Evolutionary conservation across 2,329 filamentous ascomycete genomes (phyloP), one percentile per base, ranked within the genome.

Genomic region (Elsinoe perseae): DNA sequence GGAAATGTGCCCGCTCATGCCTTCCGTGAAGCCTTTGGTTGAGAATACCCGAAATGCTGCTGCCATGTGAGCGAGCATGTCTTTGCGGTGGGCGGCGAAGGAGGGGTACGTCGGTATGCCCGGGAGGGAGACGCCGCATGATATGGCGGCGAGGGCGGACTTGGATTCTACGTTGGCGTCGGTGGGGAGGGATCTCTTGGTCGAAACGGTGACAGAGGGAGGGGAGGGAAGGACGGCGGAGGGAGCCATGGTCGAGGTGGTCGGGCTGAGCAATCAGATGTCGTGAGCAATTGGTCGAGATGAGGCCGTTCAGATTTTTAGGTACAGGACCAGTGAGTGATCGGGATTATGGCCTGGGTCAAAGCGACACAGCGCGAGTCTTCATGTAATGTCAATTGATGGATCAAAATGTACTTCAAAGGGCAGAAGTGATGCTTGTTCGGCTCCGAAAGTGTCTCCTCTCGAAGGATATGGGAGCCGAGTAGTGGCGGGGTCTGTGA

Each of bases 1-100:
- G 12, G 74, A 79, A 61, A 88, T 87, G 67, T 87, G 84, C 0
- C 84, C 84, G 25, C 76, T 76, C 73, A 86, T 85, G 56, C 85
- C 85, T 68, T 87, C 84, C 0, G 80, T 82, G 68, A 81, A 86
- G 50, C 81, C 82, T 62, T 81, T 78, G 46, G 83, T 78, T 1
- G 82, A 75, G 66, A 85, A 87, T 65, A 85, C 77, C 25, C 85
- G 81, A 69, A 88, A 88, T 3, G 82, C 83, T 2, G 67, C 69
- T 1, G 83, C 82, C 77, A 85, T 85, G 69, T 87, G 83, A 25
- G 80, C 72, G 8, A 85, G 73, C 57, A 82, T 81, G 74, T 85
- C 85, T 63, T 76, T 75, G 18, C 85, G 80, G 57, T 87, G 77
- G 46, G 77, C 75, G 34, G 75, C 74, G 58, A 76, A 75, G 21